phyloP scores from a whole-genome alignment of 306 rosid genomes.

The Citrullus mucosospermus region DNA sequence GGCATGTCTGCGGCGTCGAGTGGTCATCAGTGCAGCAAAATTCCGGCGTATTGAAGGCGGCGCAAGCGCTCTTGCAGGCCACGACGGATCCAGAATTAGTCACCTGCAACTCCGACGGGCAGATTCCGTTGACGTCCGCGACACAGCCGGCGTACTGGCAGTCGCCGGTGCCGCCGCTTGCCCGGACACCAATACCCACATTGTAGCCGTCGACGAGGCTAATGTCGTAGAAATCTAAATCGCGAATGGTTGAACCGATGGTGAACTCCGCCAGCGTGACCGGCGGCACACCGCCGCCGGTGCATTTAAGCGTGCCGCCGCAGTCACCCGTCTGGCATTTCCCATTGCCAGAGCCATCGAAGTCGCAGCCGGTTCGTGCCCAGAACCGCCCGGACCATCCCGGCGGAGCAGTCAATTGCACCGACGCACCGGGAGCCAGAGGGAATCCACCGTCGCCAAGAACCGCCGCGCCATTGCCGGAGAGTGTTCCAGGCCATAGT shows the following conservation, averaged over 20 bases:
- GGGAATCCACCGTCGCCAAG: slow-evolving; percentile 59
- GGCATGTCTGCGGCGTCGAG: slow-evolving; percentile 60
- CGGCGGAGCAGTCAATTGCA: slow-evolving; percentile 32
- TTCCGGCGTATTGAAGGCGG: slow-evolving; percentile 48
- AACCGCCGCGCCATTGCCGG: slow-evolving; percentile 41
- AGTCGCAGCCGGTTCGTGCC: slow-evolving; percentile 66
- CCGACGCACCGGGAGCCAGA: slow-evolving; percentile 24
- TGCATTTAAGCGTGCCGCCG: slow-evolving; percentile 52
- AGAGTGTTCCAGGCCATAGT: slow-evolving; percentile 74
- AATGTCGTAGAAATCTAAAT: slow-evolving; percentile 73
- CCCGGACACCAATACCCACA: slow-evolving; percentile 55
- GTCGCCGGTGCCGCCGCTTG: slow-evolving; percentile 65
- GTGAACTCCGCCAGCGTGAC: slow-evolving; percentile 68
- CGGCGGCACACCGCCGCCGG: slow-evolving; percentile 46
- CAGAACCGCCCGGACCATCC: slow-evolving; percentile 95
- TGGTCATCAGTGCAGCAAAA: slow-evolving; percentile 78
- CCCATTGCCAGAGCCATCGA: slow-evolving; percentile 44
- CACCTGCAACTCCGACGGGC: slow-evolving; percentile 56
- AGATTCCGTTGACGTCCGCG: slow-evolving; percentile 39
- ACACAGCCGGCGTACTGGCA: slow-evolving; percentile 83
- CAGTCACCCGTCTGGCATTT: slow-evolving; percentile 59
- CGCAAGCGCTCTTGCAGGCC: slow-evolving; percentile 85
- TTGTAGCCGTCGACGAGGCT: slow-evolving; percentile 92
- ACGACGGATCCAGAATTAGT: slow-evolving; percentile 26
- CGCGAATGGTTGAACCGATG: slow-evolving; percentile 9